These are phyloP conservation scores for Chlorella sp. DNA, from an alignment of 139 green algal species.

Conservation along the genomic window DNA sequence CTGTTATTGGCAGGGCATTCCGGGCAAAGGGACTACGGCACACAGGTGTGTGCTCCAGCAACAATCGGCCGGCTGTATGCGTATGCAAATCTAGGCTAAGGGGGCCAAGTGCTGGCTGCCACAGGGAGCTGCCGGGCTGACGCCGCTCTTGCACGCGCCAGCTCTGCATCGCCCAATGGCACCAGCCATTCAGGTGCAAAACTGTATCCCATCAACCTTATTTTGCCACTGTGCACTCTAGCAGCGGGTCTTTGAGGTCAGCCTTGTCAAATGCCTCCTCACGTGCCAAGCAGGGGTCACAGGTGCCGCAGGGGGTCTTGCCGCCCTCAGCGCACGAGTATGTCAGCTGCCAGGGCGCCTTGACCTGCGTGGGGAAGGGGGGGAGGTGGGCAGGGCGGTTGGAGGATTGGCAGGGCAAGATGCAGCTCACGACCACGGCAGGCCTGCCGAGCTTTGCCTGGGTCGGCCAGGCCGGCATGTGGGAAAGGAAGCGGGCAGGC, in stretches of 20 bases:
- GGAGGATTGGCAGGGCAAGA: background rate
- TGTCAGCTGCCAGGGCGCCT: conserved; percentile 32
- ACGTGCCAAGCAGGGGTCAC: conserved; percentile 5
- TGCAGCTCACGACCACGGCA: background rate
- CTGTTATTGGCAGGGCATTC: too few relatives aligned
- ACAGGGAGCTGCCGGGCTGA: background rate
- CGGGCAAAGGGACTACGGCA: too few relatives aligned
- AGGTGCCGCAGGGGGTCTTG: conserved; percentile 22
- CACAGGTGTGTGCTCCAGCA: too few relatives aligned
- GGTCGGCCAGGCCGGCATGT: too few relatives aligned
- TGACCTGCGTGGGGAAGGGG: background rate
- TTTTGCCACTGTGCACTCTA: background rate
- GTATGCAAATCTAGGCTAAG: background rate
- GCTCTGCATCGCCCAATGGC: background rate
- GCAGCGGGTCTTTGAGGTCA: conserved; percentile 20
- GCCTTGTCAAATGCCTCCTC: conserved; percentile 7
- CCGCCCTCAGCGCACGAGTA: conserved; percentile 1
- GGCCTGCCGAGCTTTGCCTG: background rate
- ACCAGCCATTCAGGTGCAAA: background rate
- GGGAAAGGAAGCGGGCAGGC: background rate
- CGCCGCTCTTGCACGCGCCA: background rate
- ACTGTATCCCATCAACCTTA: background rate
- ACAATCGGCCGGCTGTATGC: background rate
- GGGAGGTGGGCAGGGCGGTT: too few relatives aligned
- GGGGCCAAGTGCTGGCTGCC: too few relatives aligned